Evolutionary conservation across 106 monocot genomes (phyloP), one percentile per base, ranked within the genome.

Genomic region (Apostasia ramifera): DNA sequence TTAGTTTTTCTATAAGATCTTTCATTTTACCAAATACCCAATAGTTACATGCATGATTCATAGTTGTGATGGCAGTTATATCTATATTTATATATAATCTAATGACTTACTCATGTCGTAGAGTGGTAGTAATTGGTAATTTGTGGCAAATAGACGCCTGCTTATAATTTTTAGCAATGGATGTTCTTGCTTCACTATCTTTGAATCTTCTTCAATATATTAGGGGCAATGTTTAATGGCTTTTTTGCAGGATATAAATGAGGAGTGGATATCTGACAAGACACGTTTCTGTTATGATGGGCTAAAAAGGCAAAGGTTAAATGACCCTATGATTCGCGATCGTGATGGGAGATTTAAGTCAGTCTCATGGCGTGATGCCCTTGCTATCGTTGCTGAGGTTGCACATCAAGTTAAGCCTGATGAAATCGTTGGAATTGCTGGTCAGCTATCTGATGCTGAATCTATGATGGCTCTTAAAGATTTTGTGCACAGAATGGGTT

Each of bases 211-310:
- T 47, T 68, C 8, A 9, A 41, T 52, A 48, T 68, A 13, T 43
- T 55, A 6, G n/a, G 40, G 41, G 3, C 41, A 12, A 55, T 0
- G n/a, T 67, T 51, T 11, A 67, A 55, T 55, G 6, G 6, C 54
- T 1, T 69, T 69, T 64, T n/a, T 84, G 53, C 79, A 98, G 98
- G 93, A 98, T 64, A 93, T 98, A 39, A 98, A 98, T 65, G 98
- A 98, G 75, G 98, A 98, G 56, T 98, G 98, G 98, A 98, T 98
- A 80, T 98, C 98, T 71, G 98, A 98, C 67, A 98, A 98, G 71
- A 93, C 98, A 68, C 78, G 98, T 13, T 98, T 98, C 78, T 98
- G 80, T 71, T 98, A 98, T 72, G 98, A 98, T 80, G 98, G 98
- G 1, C 76, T 98, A 57, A 98, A 98, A 66, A 87, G 98, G 59